phyloP scores from a whole-genome alignment of 2,329 filamentous ascomycete genomes.

The Tolypocladium album region DNA sequence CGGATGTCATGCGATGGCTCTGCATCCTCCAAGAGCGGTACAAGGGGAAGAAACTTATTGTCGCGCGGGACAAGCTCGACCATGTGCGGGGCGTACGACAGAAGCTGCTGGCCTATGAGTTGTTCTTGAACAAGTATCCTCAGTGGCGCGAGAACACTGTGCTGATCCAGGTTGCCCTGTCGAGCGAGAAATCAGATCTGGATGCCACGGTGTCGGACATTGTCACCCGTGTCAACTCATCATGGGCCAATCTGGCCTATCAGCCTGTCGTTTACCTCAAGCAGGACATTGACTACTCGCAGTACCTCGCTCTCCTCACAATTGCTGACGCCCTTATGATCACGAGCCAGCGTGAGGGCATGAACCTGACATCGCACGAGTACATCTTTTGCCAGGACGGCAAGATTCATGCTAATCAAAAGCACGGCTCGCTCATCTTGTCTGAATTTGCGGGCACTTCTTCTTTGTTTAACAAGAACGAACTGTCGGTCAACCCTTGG shows the following conservation, averaged over 20 bases:
- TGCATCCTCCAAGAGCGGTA: constrained; percentile 74
- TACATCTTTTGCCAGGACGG: constrained; percentile 92
- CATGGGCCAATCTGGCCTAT: constrained; percentile 81
- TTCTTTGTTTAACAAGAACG: constrained; percentile 69
- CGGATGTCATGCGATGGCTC: constrained; percentile 70
- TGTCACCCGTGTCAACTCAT: constrained; percentile 86
- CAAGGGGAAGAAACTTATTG: constrained; percentile 79
- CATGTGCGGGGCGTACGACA: constrained; percentile 85
- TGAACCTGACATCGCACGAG: constrained; percentile 94
- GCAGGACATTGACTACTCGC: constrained; percentile 85
- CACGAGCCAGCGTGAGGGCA: constrained; percentile 88
- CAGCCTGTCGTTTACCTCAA: constrained; percentile 89
- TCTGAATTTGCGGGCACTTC: constrained; percentile 94
- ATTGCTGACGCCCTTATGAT: constrained; percentile 91
- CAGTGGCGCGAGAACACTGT: constrained; percentile 83
- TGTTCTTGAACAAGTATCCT: constrained; percentile 90
- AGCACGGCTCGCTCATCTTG: constrained; percentile 79
- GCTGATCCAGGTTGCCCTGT: constrained; percentile 87
- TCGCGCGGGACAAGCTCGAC: constrained; percentile 89
- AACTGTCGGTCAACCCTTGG: constrained; percentile 89
- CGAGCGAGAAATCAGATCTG: constrained; percentile 77
- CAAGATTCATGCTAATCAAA: constrained; percentile 55
- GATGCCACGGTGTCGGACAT: constrained; percentile 87
- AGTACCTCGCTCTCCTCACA: constrained; percentile 85
- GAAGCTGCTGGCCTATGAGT: constrained; percentile 83